Evolutionary conservation across 345 rosid species (phyloP).

Genomic region (Mercurialis annua): DNA sequence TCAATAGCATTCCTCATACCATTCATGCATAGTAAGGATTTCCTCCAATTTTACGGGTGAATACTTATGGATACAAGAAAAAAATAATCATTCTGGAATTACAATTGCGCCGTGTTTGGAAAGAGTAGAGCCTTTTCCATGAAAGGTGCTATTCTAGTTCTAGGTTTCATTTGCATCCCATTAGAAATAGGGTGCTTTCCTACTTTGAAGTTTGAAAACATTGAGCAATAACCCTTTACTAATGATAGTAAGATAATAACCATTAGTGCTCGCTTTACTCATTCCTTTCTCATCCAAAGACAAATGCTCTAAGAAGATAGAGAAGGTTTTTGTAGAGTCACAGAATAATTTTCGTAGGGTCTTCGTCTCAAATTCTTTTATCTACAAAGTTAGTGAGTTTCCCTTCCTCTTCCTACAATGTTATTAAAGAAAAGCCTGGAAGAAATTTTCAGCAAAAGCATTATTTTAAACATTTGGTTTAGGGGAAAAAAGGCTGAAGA

Average conservation of each 20-base stretch:
- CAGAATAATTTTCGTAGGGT: too few relatives aligned
- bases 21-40: neutral
- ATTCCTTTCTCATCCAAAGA: neutral
- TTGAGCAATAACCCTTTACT: neutral
- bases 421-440: neutral
- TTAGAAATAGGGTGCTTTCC: neutral
- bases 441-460: neutral
- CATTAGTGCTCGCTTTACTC: neutral
- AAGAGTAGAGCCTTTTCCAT: neutral
- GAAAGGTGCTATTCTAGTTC: neutral
- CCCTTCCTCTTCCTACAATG: neutral
- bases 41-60: neutral
- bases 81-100: neutral
- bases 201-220: neutral
- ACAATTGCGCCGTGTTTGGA: neutral
- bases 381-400: neutral
- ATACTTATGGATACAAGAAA: neutral
- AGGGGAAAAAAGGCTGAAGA: neutral
- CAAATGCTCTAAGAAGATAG: neutral
- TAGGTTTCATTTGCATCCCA: neutral
- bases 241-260: neutral
- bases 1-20: neutral
- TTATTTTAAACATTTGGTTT: neutral
- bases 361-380: neutral
- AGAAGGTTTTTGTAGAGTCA: too few relatives aligned